Conservation (phyloP, 2,329 filamentous ascomycete species). For the Anisogramma anomala region DNA sequence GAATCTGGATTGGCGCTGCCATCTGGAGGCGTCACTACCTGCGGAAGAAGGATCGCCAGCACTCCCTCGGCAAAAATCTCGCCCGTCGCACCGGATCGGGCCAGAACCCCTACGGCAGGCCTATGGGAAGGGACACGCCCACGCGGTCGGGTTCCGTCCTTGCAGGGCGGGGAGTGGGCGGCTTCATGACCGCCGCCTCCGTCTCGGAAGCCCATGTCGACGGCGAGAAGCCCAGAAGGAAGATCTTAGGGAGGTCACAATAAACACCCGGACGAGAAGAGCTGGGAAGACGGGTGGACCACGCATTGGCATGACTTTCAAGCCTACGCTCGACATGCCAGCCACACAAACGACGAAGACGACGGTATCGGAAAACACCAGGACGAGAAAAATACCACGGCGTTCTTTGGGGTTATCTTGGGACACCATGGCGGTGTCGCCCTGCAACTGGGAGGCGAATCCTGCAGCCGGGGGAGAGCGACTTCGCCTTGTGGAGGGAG, state of each 20-base stretch:
- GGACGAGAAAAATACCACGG: too few relatives aligned
- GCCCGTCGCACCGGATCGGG: constrained; percentile 18
- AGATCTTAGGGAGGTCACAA: constrained; percentile 20
- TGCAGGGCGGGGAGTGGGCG: constrained; percentile 24
- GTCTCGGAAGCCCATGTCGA: constrained; percentile 24
- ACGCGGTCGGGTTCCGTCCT: constrained; percentile 23
- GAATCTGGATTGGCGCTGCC: constrained; percentile 55
- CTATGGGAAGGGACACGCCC: constrained; percentile 20
- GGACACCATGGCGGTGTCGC: too few relatives aligned
- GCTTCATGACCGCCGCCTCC: constrained; percentile 28
- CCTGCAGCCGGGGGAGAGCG: too few relatives aligned
- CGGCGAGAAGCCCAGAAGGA: constrained; percentile 28
- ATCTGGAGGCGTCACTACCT: constrained; percentile 65
- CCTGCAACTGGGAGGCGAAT: too few relatives aligned
- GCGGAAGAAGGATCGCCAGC: constrained; percentile 52
- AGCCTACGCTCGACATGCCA: too few relatives aligned
- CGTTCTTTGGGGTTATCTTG: too few relatives aligned
- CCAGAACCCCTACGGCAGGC: constrained; percentile 23
- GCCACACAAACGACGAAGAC: too few relatives aligned
- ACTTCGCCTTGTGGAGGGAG: too few relatives aligned
- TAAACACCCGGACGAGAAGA: background rate
- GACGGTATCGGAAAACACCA: too few relatives aligned
- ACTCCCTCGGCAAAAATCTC: constrained; percentile 35
- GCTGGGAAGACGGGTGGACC: background rate
- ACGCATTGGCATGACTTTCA: too few relatives aligned